Evolutionary conservation across 352 stramenopile genomes (phyloP).

Genomic region (Peronospora farinosa): DNA sequence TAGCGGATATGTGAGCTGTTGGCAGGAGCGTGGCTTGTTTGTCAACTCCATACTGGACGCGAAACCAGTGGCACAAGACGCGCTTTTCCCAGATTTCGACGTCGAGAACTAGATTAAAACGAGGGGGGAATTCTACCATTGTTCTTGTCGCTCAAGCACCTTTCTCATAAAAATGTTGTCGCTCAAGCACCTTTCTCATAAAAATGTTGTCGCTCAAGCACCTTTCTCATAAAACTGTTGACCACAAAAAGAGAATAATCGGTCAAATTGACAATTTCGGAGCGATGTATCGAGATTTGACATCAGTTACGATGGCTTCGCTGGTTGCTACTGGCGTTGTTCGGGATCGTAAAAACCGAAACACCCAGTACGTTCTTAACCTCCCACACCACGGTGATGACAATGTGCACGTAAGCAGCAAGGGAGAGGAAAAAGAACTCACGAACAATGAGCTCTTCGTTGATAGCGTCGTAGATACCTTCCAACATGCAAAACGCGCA

Average conservation of each 20-base stretch:
- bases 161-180: slow-evolving; percentile 22
- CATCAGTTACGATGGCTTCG: slow-evolving; percentile 22
- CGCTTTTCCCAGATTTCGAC: slow-evolving; percentile 34
- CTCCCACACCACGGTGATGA: slow-evolving; percentile 82
- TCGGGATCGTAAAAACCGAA: slow-evolving; percentile 71
- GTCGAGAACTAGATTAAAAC: not conserved
- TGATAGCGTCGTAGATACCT: slow-evolving; percentile 76
- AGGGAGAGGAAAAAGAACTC: slow-evolving; percentile 87
- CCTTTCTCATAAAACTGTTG: slow-evolving; percentile 17
- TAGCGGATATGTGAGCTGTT: slow-evolving; percentile 4
- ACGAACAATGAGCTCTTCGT: slow-evolving; percentile 75
- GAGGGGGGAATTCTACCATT: slow-evolving; percentile 6
- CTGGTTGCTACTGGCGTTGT: slow-evolving; percentile 12
- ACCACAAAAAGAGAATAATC: slow-evolving; percentile 12
- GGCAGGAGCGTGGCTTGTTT: slow-evolving; percentile 17
- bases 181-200: slow-evolving; percentile 16
- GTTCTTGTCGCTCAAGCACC: slow-evolving; percentile 11
- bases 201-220: slow-evolving; percentile 9
- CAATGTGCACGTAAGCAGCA: slow-evolving; percentile 80
- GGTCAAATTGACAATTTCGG: slow-evolving; percentile 2
- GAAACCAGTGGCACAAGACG: not conserved
- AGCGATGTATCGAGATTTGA: slow-evolving; percentile 2
- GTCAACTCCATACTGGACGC: slow-evolving; percentile 31
- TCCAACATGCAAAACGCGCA: slow-evolving; percentile 78
- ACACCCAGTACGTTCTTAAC: slow-evolving; percentile 82